Conservation (phyloP, 345 rosid genomes). For the Reutealis trisperma region DNA sequence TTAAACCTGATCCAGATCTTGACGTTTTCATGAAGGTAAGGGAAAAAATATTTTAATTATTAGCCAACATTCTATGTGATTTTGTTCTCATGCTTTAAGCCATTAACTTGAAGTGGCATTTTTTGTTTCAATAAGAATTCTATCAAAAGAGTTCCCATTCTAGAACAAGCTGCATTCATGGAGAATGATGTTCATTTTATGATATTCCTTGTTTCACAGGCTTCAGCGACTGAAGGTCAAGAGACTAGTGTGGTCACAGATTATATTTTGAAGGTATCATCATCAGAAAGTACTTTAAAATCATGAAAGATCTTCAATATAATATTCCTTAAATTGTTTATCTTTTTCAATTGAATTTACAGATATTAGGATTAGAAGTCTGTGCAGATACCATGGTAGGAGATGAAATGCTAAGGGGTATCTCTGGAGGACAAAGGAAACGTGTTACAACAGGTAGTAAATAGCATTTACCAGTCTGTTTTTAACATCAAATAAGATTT, state of each 20-base stretch:
- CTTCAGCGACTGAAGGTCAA: slow-evolving; percentile 44
- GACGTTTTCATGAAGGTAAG: slow-evolving; percentile 77
- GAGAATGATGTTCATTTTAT: neutral
- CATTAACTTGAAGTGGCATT: neutral
- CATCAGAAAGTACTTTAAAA: neutral
- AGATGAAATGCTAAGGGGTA: slow-evolving; percentile 64
- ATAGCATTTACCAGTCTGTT: neutral
- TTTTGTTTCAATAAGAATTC: neutral
- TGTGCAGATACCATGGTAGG: slow-evolving; percentile 73
- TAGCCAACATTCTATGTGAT: too few species aligned
- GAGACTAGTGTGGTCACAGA: slow-evolving; percentile 72
- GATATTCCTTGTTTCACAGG: slow-evolving; percentile 32
- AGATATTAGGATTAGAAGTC: slow-evolving; percentile 67
- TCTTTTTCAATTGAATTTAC: slow-evolving; percentile 22
- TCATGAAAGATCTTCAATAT: neutral
- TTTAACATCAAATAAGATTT: neutral
- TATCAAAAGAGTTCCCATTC: neutral
- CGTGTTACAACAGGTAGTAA: slow-evolving; percentile 79
- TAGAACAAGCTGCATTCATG: neutral
- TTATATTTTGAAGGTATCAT: slow-evolving; percentile 65
- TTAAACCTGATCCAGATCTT: slow-evolving; percentile 73
- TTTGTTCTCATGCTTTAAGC: neutral
- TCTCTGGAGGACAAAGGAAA: slow-evolving; percentile 81
- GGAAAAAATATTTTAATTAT: neutral
- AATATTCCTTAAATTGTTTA: too few species aligned